A percentile compares a stretch with the other conserved stretches of the same genome.
Evolutionary conservation across 2,329 filamentous ascomycete species (phyloP).

Genomic region (Chrysoporthe puriensis): DNA sequence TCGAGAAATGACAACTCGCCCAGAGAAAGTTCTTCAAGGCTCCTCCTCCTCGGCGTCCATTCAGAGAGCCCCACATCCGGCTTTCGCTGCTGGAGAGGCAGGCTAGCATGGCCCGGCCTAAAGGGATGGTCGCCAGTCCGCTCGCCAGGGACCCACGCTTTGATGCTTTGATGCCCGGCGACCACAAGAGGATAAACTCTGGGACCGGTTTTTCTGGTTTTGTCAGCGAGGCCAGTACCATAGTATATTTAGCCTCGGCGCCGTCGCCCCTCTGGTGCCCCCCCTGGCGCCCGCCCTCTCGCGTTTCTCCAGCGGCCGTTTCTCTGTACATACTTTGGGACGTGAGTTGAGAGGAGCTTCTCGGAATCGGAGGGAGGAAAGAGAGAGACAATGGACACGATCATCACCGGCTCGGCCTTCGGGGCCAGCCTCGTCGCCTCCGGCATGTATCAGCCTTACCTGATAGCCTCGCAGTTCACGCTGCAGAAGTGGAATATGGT

Average conservation of each 20-base stretch:
- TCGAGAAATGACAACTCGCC: background rate
- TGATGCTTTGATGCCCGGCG: no score
- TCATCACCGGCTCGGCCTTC: conserved; percentile 60
- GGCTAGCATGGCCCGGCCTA: background rate
- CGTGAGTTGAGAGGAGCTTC: background rate
- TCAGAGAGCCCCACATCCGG: background rate
- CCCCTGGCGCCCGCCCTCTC: no score
- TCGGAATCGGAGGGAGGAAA: conserved; percentile 34
- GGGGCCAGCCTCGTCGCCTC: conserved; percentile 64
- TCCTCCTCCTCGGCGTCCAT: conserved; percentile 2
- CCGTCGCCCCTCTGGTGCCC: no score
- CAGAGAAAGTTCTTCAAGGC: no score
- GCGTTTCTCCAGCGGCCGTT: background rate
- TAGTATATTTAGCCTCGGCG: no score
- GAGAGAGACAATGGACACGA: conserved; percentile 34
- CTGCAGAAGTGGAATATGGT: conserved; percentile 68
- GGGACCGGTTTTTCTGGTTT: no score
- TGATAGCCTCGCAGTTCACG: conserved; percentile 64
- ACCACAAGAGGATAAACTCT: no score
- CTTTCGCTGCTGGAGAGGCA: background rate
- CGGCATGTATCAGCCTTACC: conserved; percentile 62
- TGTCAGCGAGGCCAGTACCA: no score
- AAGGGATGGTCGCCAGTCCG: conserved; percentile 2
- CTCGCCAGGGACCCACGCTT: background rate
- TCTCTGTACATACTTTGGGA: background rate